Evolutionary conservation across 306 rosid genomes (phyloP), one percentile per base, ranked within the genome.

Genomic region (Senna tora): DNA sequence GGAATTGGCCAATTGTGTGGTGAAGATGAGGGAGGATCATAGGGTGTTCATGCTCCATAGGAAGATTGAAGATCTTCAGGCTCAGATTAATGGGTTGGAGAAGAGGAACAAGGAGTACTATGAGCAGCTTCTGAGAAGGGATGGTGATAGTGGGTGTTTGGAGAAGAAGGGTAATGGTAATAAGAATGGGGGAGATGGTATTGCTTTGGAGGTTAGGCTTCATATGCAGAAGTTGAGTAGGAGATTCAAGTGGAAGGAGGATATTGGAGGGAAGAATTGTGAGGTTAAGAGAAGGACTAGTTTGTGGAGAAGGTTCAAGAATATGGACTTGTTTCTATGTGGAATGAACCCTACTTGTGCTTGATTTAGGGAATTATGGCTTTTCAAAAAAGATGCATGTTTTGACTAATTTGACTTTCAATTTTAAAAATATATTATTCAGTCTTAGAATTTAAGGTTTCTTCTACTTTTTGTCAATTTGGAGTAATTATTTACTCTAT

Each of bases 61-160:
- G 66, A 91, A 88, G 39, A 89, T 95, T 19, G 96, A 91, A 73
- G 96, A 91, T 77, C 95, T 95, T 49, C 97, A 95, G 67, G 87
- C 83, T 0, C 97, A 95, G 80, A 87, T 95, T 16, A 77, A 84
- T 72, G 94, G 96, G 2, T 78, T 95, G 82, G 99, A 95, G 85
- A 91, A 85, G 86, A 84, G 92, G 81, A 94, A 94, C 82, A 85
- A 82, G 58, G 96, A 91, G 74, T 94, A 91, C 64, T 82, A 83
- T 53, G 91, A 87, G 77, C 89, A 83, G 84, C 87, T 86, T 21
- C 67, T 83, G 71, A 84, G 67, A 42, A 73, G 59, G 65, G 88
- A 84, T n/a, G 50, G 72, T 42, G 69, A 66, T 32, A 78, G 79
- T 16, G 65, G 65, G 12, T 34, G 51, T 16, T 17, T 22, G 11